Percentiles rank a stretch among this genome's conserved stretches.
Evolutionary conservation across 768 basidiomycete species (phyloP).

Genomic region (Mycena rebaudengoi): DNA sequence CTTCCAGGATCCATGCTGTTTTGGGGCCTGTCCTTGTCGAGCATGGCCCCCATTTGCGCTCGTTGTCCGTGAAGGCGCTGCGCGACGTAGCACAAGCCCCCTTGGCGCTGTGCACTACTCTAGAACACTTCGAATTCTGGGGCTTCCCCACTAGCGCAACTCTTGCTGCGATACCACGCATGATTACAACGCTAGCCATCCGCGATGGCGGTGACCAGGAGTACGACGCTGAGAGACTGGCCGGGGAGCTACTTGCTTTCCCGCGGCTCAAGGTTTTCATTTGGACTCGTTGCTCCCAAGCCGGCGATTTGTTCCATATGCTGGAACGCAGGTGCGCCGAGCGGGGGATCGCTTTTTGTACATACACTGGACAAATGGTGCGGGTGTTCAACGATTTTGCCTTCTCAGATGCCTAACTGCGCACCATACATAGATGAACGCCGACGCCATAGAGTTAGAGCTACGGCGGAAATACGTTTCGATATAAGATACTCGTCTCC

Average conservation of each 20-base stretch:
- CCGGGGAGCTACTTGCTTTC: background rate
- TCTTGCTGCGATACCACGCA: slow-evolving; percentile 11
- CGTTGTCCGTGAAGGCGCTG: slow-evolving; percentile 8
- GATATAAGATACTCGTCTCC: slow-evolving; percentile 15
- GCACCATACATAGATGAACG: background rate
- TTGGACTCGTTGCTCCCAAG: background rate
- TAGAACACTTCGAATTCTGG: slow-evolving; percentile 22
- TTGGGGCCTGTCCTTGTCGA: background rate
- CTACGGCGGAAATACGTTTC: slow-evolving; percentile 15
- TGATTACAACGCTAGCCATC: slow-evolving; percentile 10
- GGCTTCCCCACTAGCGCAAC: slow-evolving; percentile 4
- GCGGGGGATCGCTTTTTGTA: slow-evolving; percentile 1
- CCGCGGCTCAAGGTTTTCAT: slow-evolving; percentile 7
- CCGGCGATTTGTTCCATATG: background rate
- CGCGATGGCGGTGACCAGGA: background rate
- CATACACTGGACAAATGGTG: background rate
- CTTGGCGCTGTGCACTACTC: background rate
- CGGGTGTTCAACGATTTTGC: background rate
- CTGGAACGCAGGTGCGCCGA: background rate
- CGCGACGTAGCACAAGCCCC: background rate
- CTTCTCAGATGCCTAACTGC: background rate
- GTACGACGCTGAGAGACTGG: background rate
- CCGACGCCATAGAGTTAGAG: slow-evolving; percentile 15
- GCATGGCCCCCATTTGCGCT: slow-evolving; percentile 14
- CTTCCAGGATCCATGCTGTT: background rate